Percentiles rank a stretch among this genome's conserved stretches.
Conservation (phyloP, 768 basidiomycete species). For the Rhodotorula taiwanensis region DNA sequence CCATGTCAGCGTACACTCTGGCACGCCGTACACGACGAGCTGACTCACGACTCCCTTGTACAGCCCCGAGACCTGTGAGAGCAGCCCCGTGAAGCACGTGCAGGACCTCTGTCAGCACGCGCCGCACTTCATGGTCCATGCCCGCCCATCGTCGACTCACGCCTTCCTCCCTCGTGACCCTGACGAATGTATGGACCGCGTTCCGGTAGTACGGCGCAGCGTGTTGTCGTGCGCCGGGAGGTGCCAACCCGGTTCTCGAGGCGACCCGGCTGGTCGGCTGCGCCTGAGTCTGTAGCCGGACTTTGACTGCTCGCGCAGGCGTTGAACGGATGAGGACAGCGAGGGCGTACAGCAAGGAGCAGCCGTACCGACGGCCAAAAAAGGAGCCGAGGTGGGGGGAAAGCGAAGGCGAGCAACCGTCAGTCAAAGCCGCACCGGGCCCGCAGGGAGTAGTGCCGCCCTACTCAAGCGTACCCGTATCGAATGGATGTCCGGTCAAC, state of each 20-base stretch:
- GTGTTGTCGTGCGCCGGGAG: slow-evolving; percentile 43
- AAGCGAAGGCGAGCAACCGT: too few relatives aligned
- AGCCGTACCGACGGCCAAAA: too few relatives aligned
- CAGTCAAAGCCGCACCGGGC: too few relatives aligned
- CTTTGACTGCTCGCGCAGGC: slow-evolving; percentile 57
- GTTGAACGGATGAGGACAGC: too few relatives aligned
- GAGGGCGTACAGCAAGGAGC: too few relatives aligned
- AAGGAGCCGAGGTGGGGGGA: too few relatives aligned
- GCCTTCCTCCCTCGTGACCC: slow-evolving; percentile 64
- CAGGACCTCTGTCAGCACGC: too few relatives aligned
- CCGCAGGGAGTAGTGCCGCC: too few relatives aligned
- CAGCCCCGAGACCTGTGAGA: slow-evolving; percentile 45
- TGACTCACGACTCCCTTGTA: slow-evolving; percentile 60
- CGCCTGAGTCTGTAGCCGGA: slow-evolving; percentile 58
- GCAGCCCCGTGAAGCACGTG: background rate
- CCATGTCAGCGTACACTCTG: too few relatives aligned
- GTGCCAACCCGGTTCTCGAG: too few relatives aligned
- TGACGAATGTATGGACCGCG: slow-evolving; percentile 59
- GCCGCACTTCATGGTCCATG: background rate
- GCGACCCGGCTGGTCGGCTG: too few relatives aligned
- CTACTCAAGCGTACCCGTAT: slow-evolving; percentile 52
- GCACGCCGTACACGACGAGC: too few relatives aligned
- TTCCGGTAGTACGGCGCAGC: slow-evolving; percentile 48
- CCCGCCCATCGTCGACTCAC: slow-evolving; percentile 43
- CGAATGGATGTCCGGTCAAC: slow-evolving; percentile 68